Evolutionary conservation across 1,284 basidiomycete genomes (phyloP), one percentile per base, ranked within the genome.

Genomic region (Hypsizygus ulmarius): DNA sequence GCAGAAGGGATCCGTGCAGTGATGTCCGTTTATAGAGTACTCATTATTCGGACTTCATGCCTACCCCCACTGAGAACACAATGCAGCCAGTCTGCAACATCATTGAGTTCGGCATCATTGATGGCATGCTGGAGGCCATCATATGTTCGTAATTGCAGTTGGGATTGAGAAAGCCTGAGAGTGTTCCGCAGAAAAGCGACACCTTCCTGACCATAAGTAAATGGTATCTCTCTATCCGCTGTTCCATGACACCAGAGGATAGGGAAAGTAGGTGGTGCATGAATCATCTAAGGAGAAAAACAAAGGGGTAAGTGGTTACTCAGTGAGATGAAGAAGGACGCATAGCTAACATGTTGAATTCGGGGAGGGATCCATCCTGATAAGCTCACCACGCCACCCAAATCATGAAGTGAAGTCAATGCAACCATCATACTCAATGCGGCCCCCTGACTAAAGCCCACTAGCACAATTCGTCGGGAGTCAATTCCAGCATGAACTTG

Each of bases 391-490:
- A 74, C 67, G 14, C 73, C 73, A n/a, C 69, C 72, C 3, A 75
- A 63, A 18, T 70, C 69, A 46, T 73, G 67, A 7, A 72, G 58
- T 2, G 66, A 69, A 6, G 70, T 72, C 27, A 76, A 56, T 5
- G 68, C 64, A 1, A 68, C 66, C 56, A 72, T 63, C 45, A 75
- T 53, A 40, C 61, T 59, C 27, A 73, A 59, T 7, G 71, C 67
- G 1, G 69, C 72, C n/a, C 73, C 73, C 54, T 77, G 71, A 45
- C 70, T 71, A 54, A 74, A 74, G n/a, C 72, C 72, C 18, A 66
- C 61, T 3, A 76, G 59, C n/a, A 72, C 55, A 28, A 75, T 67
- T 25, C 62, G 64, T 34, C 60, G 60, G 1, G 71, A 60, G 40
- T 69, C 65, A 3, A 65, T 58, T 5, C 72, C 70, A 19, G 50